Evolutionary conservation across 2,329 filamentous ascomycete genomes (phyloP), one percentile per base, ranked within the genome.

Genomic region (Paecilomyces niveus): DNA sequence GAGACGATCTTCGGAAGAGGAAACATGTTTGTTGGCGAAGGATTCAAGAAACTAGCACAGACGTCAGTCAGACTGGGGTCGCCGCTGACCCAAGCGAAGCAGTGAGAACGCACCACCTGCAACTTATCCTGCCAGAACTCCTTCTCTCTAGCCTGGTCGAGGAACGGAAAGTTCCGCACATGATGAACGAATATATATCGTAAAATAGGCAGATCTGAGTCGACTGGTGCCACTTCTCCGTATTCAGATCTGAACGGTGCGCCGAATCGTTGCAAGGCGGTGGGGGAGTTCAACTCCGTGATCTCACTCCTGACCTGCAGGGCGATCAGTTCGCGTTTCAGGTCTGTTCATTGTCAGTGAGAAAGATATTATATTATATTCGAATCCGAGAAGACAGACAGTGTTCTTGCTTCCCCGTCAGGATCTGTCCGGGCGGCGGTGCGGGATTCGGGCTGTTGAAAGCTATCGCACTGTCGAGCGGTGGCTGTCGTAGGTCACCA

Each of bases 111-210:
- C 77, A 96, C 90, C 71, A 92, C 85, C 80, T 99, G 94, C 61
- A 99, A 80, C 74, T 96, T 97, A 72, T 97, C 92, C 78, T 99
- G 94, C 94, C 94, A 99, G 70, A 99, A 99, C 76, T 99, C 94
- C 83, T 97, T 96, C 82, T 99, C 94, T 70, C 86, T 89, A 22
- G 94, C 94, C 80, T 96, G 91, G 76, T 99, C 92, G 63, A 99
- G 84, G 71, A 99, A 99, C 1, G 94, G 94, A 68, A 99, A 99
- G 68, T 97, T 95, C 69, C 94, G 91, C 60, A 99, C 86, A 86
- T 97, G 92, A 72, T 97, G 89, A 57, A 97, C 94, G 72, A 99
- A 99, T 70, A 99, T 96, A 78, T 94, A 97, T 64, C 94, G 86
- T 61, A 99, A 81, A 62, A 99, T 89, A 18, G 94, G 94, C 29